Evolutionary conservation across 176 grass and related monocot genomes (phyloP).

Genomic region (Rhipidocladum racemiflorum): DNA sequence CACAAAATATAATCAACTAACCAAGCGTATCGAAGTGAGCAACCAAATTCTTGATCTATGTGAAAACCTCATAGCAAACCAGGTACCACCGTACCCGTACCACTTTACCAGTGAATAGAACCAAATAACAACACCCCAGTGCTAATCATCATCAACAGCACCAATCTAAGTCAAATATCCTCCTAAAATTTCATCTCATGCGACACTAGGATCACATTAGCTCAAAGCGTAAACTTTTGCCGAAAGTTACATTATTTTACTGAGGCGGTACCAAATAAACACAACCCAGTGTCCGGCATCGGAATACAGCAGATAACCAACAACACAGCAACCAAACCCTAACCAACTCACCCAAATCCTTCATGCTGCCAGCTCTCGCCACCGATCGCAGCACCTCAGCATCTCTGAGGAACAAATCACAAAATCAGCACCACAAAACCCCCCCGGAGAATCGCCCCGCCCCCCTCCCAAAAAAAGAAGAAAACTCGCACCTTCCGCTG

Average conservation of each 20-base stretch:
- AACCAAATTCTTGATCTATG: neutral
- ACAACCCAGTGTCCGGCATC: neutral
- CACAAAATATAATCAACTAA: neutral
- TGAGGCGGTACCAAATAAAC: neutral
- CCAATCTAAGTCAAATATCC: neutral
- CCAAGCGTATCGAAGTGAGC: neutral
- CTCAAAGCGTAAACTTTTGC: neutral
- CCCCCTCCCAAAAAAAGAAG: too few relatives aligned
- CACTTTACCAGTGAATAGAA: neutral
- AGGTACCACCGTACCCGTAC: neutral
- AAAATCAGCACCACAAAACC: neutral
- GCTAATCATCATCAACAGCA: neutral
- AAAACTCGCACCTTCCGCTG: slow-evolving; percentile 72
- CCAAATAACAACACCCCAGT: neutral
- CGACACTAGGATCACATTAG: neutral
- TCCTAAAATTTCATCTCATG: neutral
- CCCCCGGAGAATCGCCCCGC: neutral
- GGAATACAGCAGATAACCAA: neutral
- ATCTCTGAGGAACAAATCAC: slow-evolving; percentile 45
- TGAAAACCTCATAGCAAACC: neutral
- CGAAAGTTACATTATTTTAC: neutral
- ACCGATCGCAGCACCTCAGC: slow-evolving; percentile 77
- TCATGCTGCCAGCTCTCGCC: slow-evolving; percentile 70
- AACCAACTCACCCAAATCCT: slow-evolving; percentile 74
- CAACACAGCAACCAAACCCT: slow-evolving; percentile 31